Conservation (phyloP, 495 filamentous ascomycete species). For the Chaetomium tenue region DNA sequence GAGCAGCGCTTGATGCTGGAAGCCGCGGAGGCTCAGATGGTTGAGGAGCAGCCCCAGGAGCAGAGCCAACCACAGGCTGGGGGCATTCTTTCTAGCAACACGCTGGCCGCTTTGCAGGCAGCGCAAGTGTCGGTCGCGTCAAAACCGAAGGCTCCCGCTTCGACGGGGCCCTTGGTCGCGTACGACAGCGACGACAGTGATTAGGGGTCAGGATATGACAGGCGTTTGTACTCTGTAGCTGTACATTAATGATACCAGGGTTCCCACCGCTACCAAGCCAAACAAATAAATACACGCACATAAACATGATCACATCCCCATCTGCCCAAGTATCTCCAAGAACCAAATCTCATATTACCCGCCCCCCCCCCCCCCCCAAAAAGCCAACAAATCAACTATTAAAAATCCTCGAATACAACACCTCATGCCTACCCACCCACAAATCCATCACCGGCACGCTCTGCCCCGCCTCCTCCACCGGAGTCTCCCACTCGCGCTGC, state of each 20-base stretch:
- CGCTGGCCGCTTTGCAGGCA: slow-evolving; percentile 67
- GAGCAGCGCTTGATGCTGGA: slow-evolving; percentile 55
- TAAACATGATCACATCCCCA: too few species aligned
- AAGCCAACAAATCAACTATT: slow-evolving; percentile 57
- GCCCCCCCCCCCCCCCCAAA: not conserved
- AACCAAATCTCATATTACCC: too few species aligned
- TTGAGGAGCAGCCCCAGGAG: slow-evolving; percentile 46
- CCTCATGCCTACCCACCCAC: slow-evolving; percentile 92
- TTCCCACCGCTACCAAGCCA: not conserved
- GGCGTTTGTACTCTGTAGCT: not conserved
- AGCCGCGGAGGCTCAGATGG: slow-evolving; percentile 30
- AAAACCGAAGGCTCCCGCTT: slow-evolving; percentile 44
- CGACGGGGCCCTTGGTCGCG: slow-evolving; percentile 71
- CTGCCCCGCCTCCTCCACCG: slow-evolving; percentile 79
- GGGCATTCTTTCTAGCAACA: slow-evolving; percentile 78
- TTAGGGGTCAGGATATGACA: not conserved
- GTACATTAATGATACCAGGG: slow-evolving; percentile 15
- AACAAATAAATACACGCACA: not conserved
- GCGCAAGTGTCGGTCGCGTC: slow-evolving; percentile 51
- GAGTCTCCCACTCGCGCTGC: slow-evolving; percentile 54
- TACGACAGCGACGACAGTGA: slow-evolving; percentile 88
- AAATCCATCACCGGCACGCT: slow-evolving; percentile 83
- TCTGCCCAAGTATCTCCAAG: too few species aligned
- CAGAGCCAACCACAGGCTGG: slow-evolving; percentile 37
- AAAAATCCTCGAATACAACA: slow-evolving; percentile 95